A percentile compares a stretch with the other conserved stretches of the same genome.
phyloP scores from a whole-genome alignment of 169 alveolate species.

The Eimeria brunetti region DNA sequence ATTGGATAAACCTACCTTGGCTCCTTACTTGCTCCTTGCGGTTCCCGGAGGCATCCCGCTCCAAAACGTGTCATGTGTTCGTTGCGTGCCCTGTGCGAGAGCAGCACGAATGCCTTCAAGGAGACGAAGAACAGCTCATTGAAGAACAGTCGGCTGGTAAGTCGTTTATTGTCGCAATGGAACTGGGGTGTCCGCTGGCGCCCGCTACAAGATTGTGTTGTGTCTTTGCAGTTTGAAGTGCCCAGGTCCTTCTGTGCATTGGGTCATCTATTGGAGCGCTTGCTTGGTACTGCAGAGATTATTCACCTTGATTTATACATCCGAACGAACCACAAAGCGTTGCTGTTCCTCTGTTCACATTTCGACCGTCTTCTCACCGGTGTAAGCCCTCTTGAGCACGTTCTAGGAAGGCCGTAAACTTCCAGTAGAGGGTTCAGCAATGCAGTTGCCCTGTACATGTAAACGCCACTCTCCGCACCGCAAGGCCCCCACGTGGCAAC shows the following conservation, averaged over 20 bases:
- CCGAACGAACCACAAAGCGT: conserved; percentile 69
- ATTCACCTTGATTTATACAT: conserved; percentile 67
- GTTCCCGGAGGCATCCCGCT: background rate
- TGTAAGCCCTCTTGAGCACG: conserved; percentile 1
- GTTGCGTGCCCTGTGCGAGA: background rate
- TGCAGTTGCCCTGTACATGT: background rate
- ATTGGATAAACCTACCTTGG: background rate
- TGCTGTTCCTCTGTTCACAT: conserved; percentile 60
- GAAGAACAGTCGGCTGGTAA: conserved; percentile 73
- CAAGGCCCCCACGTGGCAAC: background rate
- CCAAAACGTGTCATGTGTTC: background rate
- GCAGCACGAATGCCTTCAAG: conserved; percentile 44
- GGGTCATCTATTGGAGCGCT: background rate
- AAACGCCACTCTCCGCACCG: background rate
- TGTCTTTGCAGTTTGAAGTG: background rate
- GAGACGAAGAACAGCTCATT: conserved; percentile 57
- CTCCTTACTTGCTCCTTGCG: background rate
- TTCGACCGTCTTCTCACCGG: conserved; percentile 71
- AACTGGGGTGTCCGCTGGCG: background rate
- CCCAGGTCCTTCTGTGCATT: background rate
- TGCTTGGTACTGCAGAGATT: conserved; percentile 42
- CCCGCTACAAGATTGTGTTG: background rate
- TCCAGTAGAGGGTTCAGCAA: background rate
- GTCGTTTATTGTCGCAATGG: background rate
- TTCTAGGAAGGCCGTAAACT: background rate